These are phyloP conservation scores for Lignosus rhinocerotis DNA, from an alignment of 1,284 basidiomycete genomes.

Conservation along the genomic window DNA sequence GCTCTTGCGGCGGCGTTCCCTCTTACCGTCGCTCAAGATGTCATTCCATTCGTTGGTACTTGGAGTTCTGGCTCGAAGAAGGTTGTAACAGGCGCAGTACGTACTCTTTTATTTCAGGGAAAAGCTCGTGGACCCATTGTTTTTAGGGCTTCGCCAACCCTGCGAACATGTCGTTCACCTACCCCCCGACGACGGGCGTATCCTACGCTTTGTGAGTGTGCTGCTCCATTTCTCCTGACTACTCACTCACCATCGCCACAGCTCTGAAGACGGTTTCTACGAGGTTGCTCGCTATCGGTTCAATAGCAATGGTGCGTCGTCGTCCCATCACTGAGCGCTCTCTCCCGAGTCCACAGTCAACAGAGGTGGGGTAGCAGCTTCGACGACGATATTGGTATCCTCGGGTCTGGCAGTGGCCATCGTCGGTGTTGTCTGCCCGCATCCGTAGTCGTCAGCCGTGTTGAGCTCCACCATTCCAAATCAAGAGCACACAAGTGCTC, in stretches of 20 bases:
- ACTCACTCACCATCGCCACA: constrained; percentile 30
- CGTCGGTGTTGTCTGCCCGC: not conserved
- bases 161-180: constrained; percentile 75
- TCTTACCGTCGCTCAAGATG: constrained; percentile 37
- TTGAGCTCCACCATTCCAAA: not conserved
- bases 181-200: constrained; percentile 81
- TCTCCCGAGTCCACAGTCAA: not conserved
- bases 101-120: constrained; percentile 36
- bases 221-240: not conserved
- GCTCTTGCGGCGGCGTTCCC: constrained; percentile 34
- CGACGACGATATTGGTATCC: not conserved
- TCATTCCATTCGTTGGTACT: constrained; percentile 71
- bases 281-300: constrained; percentile 90
- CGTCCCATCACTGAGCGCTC: not conserved
- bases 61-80: constrained; percentile 81
- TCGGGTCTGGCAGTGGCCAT: no score
- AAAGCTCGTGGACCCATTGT: constrained; percentile 1
- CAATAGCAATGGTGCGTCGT: constrained; percentile 67
- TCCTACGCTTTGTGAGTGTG: constrained; percentile 83
- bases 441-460: not conserved
- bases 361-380: not conserved
- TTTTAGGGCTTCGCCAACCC: constrained; percentile 82
- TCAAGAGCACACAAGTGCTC: not conserved
- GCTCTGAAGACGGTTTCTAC: constrained; percentile 72
- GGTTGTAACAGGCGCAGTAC: constrained; percentile 82